Evolutionary conservation across 495 filamentous ascomycete genomes (phyloP), one percentile per base, ranked within the genome.

Genomic region (Daldinia caldariorum): DNA sequence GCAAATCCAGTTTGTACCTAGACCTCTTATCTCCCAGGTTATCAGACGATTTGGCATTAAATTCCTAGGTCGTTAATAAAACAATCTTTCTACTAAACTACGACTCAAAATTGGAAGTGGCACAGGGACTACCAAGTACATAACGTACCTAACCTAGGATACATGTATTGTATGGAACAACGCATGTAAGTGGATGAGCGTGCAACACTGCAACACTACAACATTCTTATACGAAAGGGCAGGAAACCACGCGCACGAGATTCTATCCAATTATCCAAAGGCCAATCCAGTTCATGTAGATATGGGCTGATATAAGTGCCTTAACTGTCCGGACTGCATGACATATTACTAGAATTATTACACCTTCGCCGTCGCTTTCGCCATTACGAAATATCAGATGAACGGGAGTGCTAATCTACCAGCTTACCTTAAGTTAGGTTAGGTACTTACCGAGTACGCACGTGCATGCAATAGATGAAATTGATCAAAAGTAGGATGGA

Each of bases 241-340:
- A 67, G 65, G 20, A 61, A 12, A 50, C 51, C 18, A 58, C 62
- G 16, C 43, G 68, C 68, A 71, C 57, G 57, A 53, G 58, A 54
- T 57, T 39, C 59, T 12, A 6, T 53, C 26, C 49, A 35, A 26
- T 26, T 26, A 26, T 26, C 26, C 26, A 26, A 26, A 26, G 26
- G 34, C 2, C 58, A 51, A 66, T 63, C 57, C 51, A 65, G 43
- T 29, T 12, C 22, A 63, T 41, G 43, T 57, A 68, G 69, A 34
- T 35, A 68, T 72, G 60, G 69, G 61, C 69, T 61, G 69, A 71
- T 67, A 38, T 18, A 43, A 41, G 54, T 43, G 50, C 56, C 49
- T 61, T 34, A 29, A 68, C 69, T 43, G 50, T 49, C 49, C 58
- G 26, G 18, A 68, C 69, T 65, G 69, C 64, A 72, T 72, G 58